Percentiles rank a stretch among this genome's conserved stretches.
These are phyloP conservation scores for Salix exigua DNA, from an alignment of 345 rosid species.

Conservation along the genomic window DNA sequence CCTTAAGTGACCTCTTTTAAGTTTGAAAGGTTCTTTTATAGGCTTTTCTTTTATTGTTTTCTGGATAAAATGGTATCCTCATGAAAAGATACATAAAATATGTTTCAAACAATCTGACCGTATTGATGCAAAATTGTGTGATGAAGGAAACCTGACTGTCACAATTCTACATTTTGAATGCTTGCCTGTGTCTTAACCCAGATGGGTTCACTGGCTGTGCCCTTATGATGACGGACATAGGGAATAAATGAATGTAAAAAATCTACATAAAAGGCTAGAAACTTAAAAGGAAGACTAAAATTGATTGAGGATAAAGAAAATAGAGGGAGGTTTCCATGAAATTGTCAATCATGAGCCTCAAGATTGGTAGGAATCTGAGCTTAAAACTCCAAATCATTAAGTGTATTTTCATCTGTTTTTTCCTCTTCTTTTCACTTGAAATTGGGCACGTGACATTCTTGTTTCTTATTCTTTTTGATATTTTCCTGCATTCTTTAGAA, in stretches of 20 bases:
- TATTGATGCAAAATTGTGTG: too few relatives aligned
- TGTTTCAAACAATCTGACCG: too few relatives aligned
- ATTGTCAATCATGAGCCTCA: neutral
- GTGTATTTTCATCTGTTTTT: neutral
- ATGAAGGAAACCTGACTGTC: neutral
- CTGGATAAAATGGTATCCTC: neutral
- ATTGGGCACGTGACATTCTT: neutral
- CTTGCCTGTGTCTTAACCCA: too few relatives aligned
- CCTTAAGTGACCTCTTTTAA: neutral
- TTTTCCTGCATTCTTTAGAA: slow-evolving; percentile 13
- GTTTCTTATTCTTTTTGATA: neutral
- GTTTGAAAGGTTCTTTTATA: neutral
- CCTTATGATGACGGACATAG: neutral
- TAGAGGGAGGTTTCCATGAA: neutral
- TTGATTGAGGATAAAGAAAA: neutral
- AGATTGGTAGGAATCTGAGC: neutral
- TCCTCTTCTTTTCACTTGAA: neutral
- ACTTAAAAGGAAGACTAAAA: neutral
- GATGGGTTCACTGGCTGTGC: neutral
- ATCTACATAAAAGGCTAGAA: too few relatives aligned
- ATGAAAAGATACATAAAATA: neutral
- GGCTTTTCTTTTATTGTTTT: neutral
- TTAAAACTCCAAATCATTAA: neutral
- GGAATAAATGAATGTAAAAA: neutral
- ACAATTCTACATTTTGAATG: neutral